Percentiles rank a stretch among this genome's conserved stretches.
Evolutionary conservation across 116 monocot species (phyloP).

Genomic region (Dioscorea cayenensis): DNA sequence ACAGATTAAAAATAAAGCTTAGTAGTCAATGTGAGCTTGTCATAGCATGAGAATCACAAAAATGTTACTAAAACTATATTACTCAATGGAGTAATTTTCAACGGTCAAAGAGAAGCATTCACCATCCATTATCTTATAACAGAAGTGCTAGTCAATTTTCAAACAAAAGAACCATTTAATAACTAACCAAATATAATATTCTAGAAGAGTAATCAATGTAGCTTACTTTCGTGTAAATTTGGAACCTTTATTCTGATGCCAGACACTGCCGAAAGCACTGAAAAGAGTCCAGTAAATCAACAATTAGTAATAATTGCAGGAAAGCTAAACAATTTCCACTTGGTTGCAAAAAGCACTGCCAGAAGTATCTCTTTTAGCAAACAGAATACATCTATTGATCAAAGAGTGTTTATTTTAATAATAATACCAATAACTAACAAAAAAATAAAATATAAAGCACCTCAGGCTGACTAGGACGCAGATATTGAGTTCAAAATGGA

Average conservation of each 20-base stretch:
- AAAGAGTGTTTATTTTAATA: background rate
- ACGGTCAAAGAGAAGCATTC: too few species aligned
- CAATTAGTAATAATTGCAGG: background rate
- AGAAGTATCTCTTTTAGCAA: background rate
- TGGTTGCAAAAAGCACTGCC: background rate
- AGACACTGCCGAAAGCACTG: constrained; percentile 1
- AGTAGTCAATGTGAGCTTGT: too few species aligned
- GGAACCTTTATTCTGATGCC: background rate
- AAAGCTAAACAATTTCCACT: background rate
- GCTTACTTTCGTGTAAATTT: background rate
- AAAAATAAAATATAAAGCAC: background rate
- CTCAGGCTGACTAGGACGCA: background rate
- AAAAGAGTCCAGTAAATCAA: background rate
- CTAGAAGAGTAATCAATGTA: background rate
- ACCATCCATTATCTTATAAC: too few species aligned
- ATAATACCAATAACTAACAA: background rate
- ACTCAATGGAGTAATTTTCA: too few species aligned
- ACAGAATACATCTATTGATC: background rate
- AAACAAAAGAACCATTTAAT: background rate
- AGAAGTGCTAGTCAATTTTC: background rate
- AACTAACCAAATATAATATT: background rate
- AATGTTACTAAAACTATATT: too few species aligned
- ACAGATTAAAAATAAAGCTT: too few species aligned
- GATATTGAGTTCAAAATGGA: background rate
- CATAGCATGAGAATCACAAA: too few species aligned